Evolutionary conservation across 108 stramenopile genomes (phyloP).

Genomic region (Skeletonema marinoi): DNA sequence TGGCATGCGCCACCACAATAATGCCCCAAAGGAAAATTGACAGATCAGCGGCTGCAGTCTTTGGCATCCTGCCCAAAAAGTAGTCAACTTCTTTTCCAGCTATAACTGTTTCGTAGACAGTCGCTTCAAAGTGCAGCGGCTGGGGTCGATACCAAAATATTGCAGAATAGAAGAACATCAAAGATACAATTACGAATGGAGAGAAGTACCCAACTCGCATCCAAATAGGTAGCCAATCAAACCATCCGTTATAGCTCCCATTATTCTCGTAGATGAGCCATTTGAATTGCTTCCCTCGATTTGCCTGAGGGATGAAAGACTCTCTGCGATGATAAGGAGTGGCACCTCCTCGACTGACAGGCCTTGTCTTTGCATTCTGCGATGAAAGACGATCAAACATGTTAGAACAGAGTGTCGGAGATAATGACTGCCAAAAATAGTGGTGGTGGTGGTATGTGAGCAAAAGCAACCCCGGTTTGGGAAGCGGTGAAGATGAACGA

Average conservation of each 20-base stretch:
- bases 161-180: slow-evolving; percentile 31
- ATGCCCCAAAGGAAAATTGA: slow-evolving; percentile 34
- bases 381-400: not conserved
- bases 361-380: not conserved
- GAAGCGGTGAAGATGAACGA: too few relatives aligned
- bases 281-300: slow-evolving; percentile 4
- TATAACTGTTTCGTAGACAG: not conserved
- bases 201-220: slow-evolving; percentile 77
- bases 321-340: slow-evolving; percentile 35
- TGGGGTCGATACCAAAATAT: slow-evolving; percentile 35
- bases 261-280: slow-evolving; percentile 53
- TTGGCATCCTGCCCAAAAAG: slow-evolving; percentile 27
- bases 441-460: too few relatives aligned
- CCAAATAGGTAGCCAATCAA: slow-evolving; percentile 72
- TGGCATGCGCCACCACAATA: slow-evolving; percentile 26
- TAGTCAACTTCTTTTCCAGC: slow-evolving; percentile 3
- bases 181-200: slow-evolving; percentile 26
- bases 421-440: too few relatives aligned
- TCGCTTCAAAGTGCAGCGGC: slow-evolving; percentile 30
- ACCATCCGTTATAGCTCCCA: slow-evolving; percentile 69
- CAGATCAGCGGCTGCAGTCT: slow-evolving; percentile 20
- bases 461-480: too few relatives aligned
- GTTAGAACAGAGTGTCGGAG: not conserved
- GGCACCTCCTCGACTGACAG: slow-evolving; percentile 16
- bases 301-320: slow-evolving; percentile 27